These are phyloP conservation scores for Phyllosticta ampelicida DNA, from an alignment of 2,329 filamentous ascomycete genomes.

Conservation along the genomic window DNA sequence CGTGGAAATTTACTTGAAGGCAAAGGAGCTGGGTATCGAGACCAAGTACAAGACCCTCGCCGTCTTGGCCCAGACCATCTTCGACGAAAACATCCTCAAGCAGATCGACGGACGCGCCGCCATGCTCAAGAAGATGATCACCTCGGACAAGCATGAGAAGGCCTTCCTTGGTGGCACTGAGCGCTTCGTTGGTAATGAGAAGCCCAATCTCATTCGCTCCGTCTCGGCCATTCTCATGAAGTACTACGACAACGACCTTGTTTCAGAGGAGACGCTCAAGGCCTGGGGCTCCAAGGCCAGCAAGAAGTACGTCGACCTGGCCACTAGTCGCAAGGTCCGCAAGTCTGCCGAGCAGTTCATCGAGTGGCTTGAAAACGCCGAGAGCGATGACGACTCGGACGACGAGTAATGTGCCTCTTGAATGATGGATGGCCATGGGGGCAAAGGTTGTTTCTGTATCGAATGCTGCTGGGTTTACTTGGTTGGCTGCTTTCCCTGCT, in stretches of 20 bases:
- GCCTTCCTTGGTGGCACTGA: conserved; percentile 91
- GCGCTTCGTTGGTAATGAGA: conserved; percentile 76
- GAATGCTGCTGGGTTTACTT: neutral
- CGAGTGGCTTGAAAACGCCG: conserved; percentile 82
- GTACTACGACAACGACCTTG: conserved; percentile 82
- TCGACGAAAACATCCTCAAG: conserved; percentile 78
- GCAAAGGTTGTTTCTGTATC: neutral
- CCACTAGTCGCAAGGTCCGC: conserved; percentile 88
- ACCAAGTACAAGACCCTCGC: conserved; percentile 85
- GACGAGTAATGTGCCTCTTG: conserved; percentile 6
- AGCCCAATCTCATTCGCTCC: conserved; percentile 65
- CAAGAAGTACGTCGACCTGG: conserved; percentile 93
- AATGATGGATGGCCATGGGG: neutral
- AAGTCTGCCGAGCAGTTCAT: conserved; percentile 91
- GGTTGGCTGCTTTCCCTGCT: neutral
- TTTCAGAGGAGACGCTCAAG: conserved; percentile 78
- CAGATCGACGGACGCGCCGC: conserved; percentile 75
- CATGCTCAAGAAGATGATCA: conserved; percentile 88
- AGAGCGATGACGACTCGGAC: conserved; percentile 55
- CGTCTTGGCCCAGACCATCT: conserved; percentile 87
- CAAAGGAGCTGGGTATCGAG: conserved; percentile 91
- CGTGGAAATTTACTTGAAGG: conserved; percentile 89
- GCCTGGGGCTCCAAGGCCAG: conserved; percentile 91
- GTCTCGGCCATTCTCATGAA: conserved; percentile 80
- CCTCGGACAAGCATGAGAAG: conserved; percentile 88